Base-by-base conservation (phyloP, 225 moss, liverwort and hornwort species). In the Marchantia paleacea region DNA sequence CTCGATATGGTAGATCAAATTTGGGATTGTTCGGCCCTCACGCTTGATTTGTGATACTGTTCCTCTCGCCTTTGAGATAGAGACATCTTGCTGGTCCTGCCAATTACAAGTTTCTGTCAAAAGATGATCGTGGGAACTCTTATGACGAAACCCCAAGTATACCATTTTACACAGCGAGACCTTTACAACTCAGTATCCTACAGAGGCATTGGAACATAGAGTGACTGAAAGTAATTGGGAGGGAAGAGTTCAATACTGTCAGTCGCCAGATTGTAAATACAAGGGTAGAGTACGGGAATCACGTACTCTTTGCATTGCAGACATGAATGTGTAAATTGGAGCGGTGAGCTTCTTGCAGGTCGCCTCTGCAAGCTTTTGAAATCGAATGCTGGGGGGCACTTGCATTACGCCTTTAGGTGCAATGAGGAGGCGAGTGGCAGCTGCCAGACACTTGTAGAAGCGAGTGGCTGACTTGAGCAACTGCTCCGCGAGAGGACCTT, bases 1-100 rank as follows among this genome's bases (percentile, higher is more conserved):
- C 83, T 95, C 95, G 49, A 95, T 89, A 31, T 93, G 82, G 77
- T 90, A 95, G 71, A 95, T 91, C 55, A 95, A 86, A 73, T 93
- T 95, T 52, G 95, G 93, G 64, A 93, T 89, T 78, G 93, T 95
- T 75, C 91, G 89, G 79, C 89, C 93, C 75, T 93, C 95, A 79
- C 95, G 87, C 84, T 90, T 92, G 75, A 95, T 95, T 81, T 91
- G 90, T 77, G 88, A 88, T 75, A 89, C 86, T 63, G 83, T 85
- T 55, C 81, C 87, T 55, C 83, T 89, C 9, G 75, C 79, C 58
- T 57, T 79, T 1, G 69, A 31, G 83, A 78, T 60, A 85, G 87
- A 51, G 73, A 90, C 84, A 55, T 93, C 93, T 31, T 93, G 86
- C 79, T 92, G 91, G 75, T 95, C 95, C 95, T 93, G 90, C 10